phyloP scores from a whole-genome alignment of 1,139 yeast species.

The Candida sp. region DNA sequence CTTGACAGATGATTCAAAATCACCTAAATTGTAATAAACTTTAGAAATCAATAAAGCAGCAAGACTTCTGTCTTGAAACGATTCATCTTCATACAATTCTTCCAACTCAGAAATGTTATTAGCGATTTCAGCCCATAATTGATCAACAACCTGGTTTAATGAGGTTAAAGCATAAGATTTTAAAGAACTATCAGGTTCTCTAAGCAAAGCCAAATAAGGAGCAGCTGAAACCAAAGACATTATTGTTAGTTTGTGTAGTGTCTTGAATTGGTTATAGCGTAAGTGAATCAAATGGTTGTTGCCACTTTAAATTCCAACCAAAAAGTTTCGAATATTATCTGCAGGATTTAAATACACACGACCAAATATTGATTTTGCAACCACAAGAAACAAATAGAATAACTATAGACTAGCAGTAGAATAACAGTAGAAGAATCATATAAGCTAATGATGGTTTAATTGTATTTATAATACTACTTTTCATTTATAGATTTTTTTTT shows the following conservation, averaged over 20 bases:
- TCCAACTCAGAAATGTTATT: constrained; percentile 85
- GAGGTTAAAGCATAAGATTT: constrained; percentile 85
- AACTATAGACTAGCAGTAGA: no score
- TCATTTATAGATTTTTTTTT: no score
- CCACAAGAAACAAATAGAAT: no score
- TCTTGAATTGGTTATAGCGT: no score
- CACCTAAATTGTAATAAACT: constrained; percentile 94
- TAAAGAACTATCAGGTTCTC: constrained; percentile 74
- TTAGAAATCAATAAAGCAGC: constrained; percentile 95
- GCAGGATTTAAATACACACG: constrained; percentile 1
- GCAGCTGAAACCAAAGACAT: constrained; percentile 80
- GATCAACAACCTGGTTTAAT: constrained; percentile 80
- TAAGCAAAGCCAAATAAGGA: constrained; percentile 83
- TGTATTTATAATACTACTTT: no score
- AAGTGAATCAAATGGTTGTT: no score
- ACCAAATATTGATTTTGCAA: no score
- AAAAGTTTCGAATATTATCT: not conserved
- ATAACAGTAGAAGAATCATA: no score
- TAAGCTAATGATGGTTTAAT: no score
- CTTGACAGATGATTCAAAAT: constrained; percentile 85
- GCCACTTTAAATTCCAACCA: not conserved
- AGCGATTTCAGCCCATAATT: constrained; percentile 97
- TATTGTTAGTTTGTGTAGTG: no score
- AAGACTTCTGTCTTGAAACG: constrained; percentile 70
- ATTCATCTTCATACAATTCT: constrained; percentile 82